phyloP scores from a whole-genome alignment of 129 eudicot genomes.

The Mikania micrantha region DNA sequence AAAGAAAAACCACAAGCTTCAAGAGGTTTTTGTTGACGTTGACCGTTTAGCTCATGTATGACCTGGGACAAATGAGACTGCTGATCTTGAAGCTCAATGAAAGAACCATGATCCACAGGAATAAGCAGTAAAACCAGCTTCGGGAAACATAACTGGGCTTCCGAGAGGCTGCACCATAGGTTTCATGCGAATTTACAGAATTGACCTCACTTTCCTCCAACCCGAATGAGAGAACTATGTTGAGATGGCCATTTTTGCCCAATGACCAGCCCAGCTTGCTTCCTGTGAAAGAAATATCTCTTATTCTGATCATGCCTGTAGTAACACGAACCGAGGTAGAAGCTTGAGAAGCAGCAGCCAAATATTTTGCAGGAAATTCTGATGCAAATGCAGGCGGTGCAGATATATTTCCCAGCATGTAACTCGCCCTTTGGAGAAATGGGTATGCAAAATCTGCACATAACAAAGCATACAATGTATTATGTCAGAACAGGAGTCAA shows the following conservation, averaged over 20 bases:
- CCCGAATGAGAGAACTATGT: conserved; percentile 52
- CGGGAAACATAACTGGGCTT: conserved; percentile 31
- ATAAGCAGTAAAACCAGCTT: conserved; percentile 51
- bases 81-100: conserved; percentile 55
- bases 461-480: neutral
- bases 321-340: conserved; percentile 63
- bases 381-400: conserved; percentile 88
- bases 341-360: conserved; percentile 47
- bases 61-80: conserved; percentile 39
- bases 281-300: conserved; percentile 33
- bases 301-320: conserved; percentile 75
- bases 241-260: conserved; percentile 44
- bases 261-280: conserved; percentile 41
- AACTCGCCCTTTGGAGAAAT: conserved; percentile 54
- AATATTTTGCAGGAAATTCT: conserved; percentile 58
- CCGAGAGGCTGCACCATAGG: neutral
- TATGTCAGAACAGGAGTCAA: neutral
- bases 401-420: conserved; percentile 56
- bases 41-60: conserved; percentile 26
- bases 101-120: conserved; percentile 49
- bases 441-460: conserved; percentile 57
- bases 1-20: conserved; percentile 12
- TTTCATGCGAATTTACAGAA: conserved; percentile 16
- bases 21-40: neutral
- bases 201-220: conserved; percentile 24